phyloP scores from a whole-genome alignment of 2,329 filamentous ascomycete genomes.

The Fusarium sp. region DNA sequence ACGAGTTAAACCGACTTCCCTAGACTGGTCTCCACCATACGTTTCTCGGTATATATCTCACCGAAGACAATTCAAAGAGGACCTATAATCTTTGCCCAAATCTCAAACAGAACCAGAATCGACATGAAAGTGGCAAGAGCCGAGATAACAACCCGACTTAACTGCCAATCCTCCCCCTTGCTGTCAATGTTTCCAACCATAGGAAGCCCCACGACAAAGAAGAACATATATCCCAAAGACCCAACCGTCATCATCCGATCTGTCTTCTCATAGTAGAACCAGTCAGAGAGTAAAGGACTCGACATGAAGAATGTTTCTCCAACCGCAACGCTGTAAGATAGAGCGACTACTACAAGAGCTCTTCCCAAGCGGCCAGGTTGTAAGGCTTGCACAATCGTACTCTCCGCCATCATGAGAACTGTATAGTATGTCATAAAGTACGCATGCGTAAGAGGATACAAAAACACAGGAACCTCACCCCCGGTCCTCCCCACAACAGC shows the following conservation, averaged over 20 bases:
- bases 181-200: not conserved
- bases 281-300: not conserved
- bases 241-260: slow-evolving; percentile 13
- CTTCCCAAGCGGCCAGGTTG: not conserved
- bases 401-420: not conserved
- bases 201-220: not conserved
- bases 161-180: slow-evolving; percentile 1
- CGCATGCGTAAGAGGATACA: slow-evolving; percentile 16
- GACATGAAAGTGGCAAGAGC: not conserved
- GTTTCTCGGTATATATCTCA: not conserved
- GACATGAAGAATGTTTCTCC: slow-evolving; percentile 17
- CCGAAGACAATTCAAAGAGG: slow-evolving; percentile 2
- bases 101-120: slow-evolving; percentile 1
- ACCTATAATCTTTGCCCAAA: slow-evolving; percentile 13
- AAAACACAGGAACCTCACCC: slow-evolving; percentile 3
- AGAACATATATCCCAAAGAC: slow-evolving; percentile 3
- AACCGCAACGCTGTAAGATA: not conserved
- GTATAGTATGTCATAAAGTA: slow-evolving; percentile 20
- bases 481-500: slow-evolving; percentile 2
- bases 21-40: not conserved
- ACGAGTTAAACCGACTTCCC: not conserved
- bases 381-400: not conserved
- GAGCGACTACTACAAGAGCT: not conserved
- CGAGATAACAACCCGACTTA: not conserved
- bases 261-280: slow-evolving; percentile 9